Evolutionary conservation across 306 rosid species (phyloP).

Genomic region (Trichosanthes cucumerina): DNA sequence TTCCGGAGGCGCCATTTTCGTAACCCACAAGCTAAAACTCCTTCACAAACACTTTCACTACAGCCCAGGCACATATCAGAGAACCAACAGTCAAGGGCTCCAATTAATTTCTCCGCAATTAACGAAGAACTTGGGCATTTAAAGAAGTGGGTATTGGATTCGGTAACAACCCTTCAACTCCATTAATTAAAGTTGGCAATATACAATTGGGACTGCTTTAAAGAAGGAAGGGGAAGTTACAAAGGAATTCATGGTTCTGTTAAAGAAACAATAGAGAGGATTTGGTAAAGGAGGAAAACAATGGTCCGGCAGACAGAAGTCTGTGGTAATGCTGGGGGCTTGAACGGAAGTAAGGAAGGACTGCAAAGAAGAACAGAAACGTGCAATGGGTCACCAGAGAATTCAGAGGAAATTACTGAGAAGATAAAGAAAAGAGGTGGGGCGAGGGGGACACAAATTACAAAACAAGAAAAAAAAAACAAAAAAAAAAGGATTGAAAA

Average conservation of each 20-base stretch:
- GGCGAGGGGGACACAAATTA: not conserved
- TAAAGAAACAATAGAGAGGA: constrained; percentile 2
- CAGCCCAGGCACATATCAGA: not conserved
- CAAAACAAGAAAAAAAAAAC: not conserved
- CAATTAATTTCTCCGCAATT: not conserved
- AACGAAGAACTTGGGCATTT: constrained; percentile 16
- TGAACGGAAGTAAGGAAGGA: constrained; percentile 17
- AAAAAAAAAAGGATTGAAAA: not conserved
- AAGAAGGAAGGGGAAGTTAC: not conserved
- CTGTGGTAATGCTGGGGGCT: constrained; percentile 20
- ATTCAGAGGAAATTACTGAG: constrained; percentile 24
- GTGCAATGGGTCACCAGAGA: constrained; percentile 42
- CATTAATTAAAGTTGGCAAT: constrained; percentile 19
- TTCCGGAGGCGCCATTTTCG: constrained; percentile 27
- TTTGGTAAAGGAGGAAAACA: constrained; percentile 9
- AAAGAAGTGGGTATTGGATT: constrained; percentile 40
- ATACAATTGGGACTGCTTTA: not conserved
- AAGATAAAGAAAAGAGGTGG: constrained; percentile 8
- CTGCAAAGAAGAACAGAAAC: constrained; percentile 38
- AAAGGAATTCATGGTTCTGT: constrained; percentile 14
- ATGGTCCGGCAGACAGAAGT: constrained; percentile 24
- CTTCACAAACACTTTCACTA: not conserved
- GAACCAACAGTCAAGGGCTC: not conserved
- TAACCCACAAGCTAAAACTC: constrained; percentile 22
- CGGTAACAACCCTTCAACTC: constrained; percentile 39